Evolutionary conservation across 441 rosid genomes (phyloP), one percentile per base, ranked within the genome.

Genomic region (Erodium trifolium): DNA sequence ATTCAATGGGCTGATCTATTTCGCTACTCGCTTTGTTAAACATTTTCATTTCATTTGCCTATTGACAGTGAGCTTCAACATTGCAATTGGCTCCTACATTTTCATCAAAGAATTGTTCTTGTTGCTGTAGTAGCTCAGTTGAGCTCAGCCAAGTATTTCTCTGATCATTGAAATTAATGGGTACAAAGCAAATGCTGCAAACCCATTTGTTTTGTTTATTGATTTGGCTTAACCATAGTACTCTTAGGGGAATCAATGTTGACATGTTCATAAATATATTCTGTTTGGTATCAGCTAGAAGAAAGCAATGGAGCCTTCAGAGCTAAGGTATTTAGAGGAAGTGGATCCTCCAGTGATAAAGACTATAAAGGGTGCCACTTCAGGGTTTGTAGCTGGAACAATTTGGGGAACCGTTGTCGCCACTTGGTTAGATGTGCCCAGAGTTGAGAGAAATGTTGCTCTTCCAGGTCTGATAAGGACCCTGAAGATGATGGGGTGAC

Each of bases 401-500:
- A 78, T 92, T 31, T 90, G 82, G 80, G 97, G 98, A 27, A 92
- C 95, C 51, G 66, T 87, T 65, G 82, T 92, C 2, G 98, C 98
- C n/a, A 85, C 93, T 19, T 88, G 98, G 98, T 66, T 85, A 63
- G 98, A 92, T 13, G 98, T 92, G 17, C 97, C 98, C 67, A 89
- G 97, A 67, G 96, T 93, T 0, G 98, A 93, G 86, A 90, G 91
- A 72, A 87, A 75, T 59, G 96, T 91, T 27, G 97, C 96, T 2
- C 90, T 93, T 70, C 98, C 97, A 0, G 98, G 97, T 49, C 81
- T 93, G 14, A 39, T 89, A 62, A 88, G 98, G 80, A 89, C 97
- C 5, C 70, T 93, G 51, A 91, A 80, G 85, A 88, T 93, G 97
- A 93, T 91, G 98, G 98, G 98, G 18, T 82, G 71, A 92, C 97